Base-by-base conservation (phyloP, 1,139 yeast genomes). In the Geotrichum macrosporum region DNA sequence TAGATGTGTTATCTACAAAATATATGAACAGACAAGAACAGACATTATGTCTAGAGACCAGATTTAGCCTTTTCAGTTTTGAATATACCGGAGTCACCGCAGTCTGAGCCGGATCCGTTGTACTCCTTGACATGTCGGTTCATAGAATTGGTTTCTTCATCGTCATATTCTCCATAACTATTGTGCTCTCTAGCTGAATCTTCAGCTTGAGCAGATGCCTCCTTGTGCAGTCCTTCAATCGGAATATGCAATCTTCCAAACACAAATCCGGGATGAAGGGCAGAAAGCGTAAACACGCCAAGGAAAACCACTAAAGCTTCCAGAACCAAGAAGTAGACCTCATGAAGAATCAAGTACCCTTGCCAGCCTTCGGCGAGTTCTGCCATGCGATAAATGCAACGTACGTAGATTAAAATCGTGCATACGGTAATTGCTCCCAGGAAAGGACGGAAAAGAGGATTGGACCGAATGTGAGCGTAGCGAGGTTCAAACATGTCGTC, bases 331-430 rank as follows among this genome's bases (percentile, higher is more conserved):
- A 89, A 75, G 63, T 74, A 87, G 30, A 74, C 74, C 65, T 89
- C 97, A 56, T 80, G 80, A 0, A 69, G 65, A 46, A 84, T 80
- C 55, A 87, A 68, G 51, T 71, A 74, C 0, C 95, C 94, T 5
- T 57, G 45, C 78, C 86, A 86, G 10, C 95, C 95, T 58, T 80
- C 77, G 3, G 81, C 71, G 50, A 87, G 72, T 62, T 87, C 95
- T 19, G 81, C 77, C 45, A 85, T 80, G 65, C 96, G 77, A 64
- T 85, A 87, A 34, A 83, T 70, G 63, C 92, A 84, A 64, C 96
- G 77, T 39, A 77, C 72, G 57, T 76, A 82, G 38, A 86, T 72
- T 8, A 76, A 74, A 5, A 79, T 27, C 2, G 81, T 39, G 27
- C 57, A 41, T 1, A 50, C 16, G 9, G 38, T 15, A 5, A 57